A percentile compares a stretch with the other conserved stretches of the same genome.
These are phyloP conservation scores for Hyparrhenia diplandra DNA, from an alignment of 176 grass and related monocot genomes.

Conservation along the genomic window DNA sequence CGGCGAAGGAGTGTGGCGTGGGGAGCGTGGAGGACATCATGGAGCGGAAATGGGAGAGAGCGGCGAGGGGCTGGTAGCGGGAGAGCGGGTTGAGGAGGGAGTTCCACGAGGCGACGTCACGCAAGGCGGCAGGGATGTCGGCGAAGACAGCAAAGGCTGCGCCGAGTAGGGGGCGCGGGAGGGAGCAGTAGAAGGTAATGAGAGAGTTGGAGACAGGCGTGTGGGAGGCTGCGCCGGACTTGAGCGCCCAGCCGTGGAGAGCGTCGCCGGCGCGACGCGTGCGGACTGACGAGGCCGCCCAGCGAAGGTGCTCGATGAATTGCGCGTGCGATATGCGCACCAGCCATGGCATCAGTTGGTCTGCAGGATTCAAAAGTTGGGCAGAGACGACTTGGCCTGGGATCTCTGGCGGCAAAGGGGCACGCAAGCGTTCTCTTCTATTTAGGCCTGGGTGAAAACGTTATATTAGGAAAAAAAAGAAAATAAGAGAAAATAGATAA, in stretches of 20 bases:
- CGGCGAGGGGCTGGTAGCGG: slow-evolving; percentile 19
- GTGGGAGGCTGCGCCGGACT: slow-evolving; percentile 43
- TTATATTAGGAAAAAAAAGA: too few species aligned
- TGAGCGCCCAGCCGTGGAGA: slow-evolving; percentile 60
- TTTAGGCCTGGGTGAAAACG: too few species aligned
- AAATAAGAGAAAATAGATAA: too few species aligned
- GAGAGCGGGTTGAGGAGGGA: slow-evolving; percentile 69
- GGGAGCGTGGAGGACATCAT: slow-evolving; percentile 53
- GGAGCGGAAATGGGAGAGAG: slow-evolving; percentile 38
- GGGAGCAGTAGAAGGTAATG: slow-evolving; percentile 54
- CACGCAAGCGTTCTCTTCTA: too few species aligned
- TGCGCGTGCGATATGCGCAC: slow-evolving; percentile 31
- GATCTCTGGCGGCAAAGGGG: too few species aligned
- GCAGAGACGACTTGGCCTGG: too few species aligned
- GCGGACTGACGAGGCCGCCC: background rate
- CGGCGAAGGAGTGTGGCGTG: slow-evolving; percentile 51
- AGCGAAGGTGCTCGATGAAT: slow-evolving; percentile 41
- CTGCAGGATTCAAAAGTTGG: too few species aligned
- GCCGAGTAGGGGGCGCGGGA: slow-evolving; percentile 31
- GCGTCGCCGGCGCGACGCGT: slow-evolving; percentile 26
- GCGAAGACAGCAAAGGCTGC: slow-evolving; percentile 39
- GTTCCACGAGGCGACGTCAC: slow-evolving; percentile 65
- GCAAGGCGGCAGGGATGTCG: slow-evolving; percentile 13
- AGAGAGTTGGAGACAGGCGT: slow-evolving; percentile 60
- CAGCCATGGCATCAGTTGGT: slow-evolving; percentile 1